Percentiles rank a stretch among this genome's conserved stretches.
Evolutionary conservation across 805 yeast genomes (phyloP).

Genomic region (Metschnikowia colocasiae): DNA sequence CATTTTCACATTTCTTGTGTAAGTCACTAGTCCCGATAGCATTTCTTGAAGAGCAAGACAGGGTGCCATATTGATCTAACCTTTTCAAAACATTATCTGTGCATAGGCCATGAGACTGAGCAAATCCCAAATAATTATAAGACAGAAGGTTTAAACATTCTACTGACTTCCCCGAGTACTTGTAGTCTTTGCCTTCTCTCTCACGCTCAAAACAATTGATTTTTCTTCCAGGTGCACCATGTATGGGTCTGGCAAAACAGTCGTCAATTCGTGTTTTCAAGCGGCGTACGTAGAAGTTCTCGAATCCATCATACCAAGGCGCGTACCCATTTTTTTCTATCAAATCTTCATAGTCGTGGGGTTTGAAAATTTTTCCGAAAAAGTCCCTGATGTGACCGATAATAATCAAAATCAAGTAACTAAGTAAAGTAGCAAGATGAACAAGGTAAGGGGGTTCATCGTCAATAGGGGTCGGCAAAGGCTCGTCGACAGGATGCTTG

Average conservation of each 20-base stretch:
- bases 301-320: conserved; percentile 93
- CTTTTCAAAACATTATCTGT: conserved; percentile 69
- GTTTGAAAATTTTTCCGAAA: conserved; percentile 70
- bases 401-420: conserved; percentile 78
- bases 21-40: conserved; percentile 72
- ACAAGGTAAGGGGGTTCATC: conserved; percentile 88
- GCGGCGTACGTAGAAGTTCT: conserved; percentile 88
- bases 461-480: conserved; percentile 57
- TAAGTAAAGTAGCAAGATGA: conserved; percentile 76
- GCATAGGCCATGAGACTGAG: conserved; percentile 90
- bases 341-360: conserved; percentile 60
- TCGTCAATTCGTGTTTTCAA: conserved; percentile 88
- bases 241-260: conserved; percentile 93
- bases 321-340: conserved; percentile 86
- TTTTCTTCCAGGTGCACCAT: conserved; percentile 95
- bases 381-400: conserved; percentile 91
- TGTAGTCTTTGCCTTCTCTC: conserved; percentile 61
- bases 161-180: conserved; percentile 70
- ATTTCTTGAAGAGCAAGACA: conserved; percentile 74
- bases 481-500: conserved; percentile 51
- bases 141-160: conserved; percentile 84
- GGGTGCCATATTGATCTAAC: conserved; percentile 68
- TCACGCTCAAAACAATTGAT: conserved; percentile 77
- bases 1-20: conserved; percentile 68
- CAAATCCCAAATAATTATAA: conserved; percentile 94